phyloP scores from a whole-genome alignment of 148 eudicot genomes.

The Rhododendron williamsianum region DNA sequence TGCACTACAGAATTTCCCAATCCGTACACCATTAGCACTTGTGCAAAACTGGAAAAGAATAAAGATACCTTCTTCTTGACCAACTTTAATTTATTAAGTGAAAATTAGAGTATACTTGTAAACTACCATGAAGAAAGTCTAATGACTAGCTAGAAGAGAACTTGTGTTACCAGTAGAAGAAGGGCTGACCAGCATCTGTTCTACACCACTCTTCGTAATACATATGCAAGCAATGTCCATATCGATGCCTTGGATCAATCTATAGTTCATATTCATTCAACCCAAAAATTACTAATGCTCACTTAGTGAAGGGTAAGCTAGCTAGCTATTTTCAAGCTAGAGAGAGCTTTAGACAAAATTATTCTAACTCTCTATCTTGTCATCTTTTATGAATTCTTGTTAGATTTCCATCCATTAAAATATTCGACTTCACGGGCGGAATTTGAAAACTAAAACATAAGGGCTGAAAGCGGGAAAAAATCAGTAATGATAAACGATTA shows the following conservation, averaged over 20 bases:
- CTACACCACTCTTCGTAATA: constrained; percentile 31
- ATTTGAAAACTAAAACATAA: too few species aligned
- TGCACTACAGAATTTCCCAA: too few species aligned
- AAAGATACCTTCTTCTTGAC: background rate
- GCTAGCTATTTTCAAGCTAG: background rate
- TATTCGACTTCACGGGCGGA: too few species aligned
- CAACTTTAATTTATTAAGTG: background rate
- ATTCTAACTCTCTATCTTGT: background rate
- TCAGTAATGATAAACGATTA: too few species aligned
- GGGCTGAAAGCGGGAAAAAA: too few species aligned
- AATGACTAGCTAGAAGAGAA: background rate
- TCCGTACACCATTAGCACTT: background rate
- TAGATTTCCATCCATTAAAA: too few species aligned
- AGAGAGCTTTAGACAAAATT: background rate
- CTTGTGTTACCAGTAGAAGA: constrained; percentile 28
- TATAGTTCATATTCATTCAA: background rate
- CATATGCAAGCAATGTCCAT: constrained; percentile 26
- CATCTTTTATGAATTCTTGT: background rate
- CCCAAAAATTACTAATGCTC: background rate
- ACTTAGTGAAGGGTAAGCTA: background rate
- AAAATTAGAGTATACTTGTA: background rate
- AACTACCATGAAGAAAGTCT: background rate
- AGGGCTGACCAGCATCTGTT: constrained; percentile 26
- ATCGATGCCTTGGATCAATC: constrained; percentile 38
- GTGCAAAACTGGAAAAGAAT: background rate